Percentiles rank a stretch among this genome's conserved stretches.
Evolutionary conservation across 75 land plant genomes (phyloP).

Genomic region (Adiantum capillusveneris): DNA sequence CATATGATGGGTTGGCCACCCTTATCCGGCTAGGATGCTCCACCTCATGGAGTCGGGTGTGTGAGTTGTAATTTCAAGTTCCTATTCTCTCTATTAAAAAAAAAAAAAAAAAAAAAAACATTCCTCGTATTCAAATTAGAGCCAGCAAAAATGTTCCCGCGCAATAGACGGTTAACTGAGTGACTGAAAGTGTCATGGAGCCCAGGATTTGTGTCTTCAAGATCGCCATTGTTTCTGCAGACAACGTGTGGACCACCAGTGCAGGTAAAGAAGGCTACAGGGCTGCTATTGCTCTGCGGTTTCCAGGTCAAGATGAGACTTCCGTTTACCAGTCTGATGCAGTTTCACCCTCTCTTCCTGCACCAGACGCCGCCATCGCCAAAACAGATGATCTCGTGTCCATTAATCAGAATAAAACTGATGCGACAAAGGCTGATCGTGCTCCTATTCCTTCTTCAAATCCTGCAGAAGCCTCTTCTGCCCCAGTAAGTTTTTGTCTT

Average conservation of each 20-base stretch:
- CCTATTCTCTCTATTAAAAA: too few relatives aligned
- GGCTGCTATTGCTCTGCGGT: conserved; percentile 12
- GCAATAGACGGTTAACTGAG: too few relatives aligned
- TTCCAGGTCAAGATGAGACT: conserved; percentile 11
- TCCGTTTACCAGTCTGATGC: neutral
- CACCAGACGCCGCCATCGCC: neutral
- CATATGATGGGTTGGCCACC: too few relatives aligned
- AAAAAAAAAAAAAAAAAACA: too few relatives aligned
- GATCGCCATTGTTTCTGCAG: conserved; percentile 13
- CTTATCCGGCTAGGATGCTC: too few relatives aligned
- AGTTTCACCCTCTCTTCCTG: conserved; percentile 5
- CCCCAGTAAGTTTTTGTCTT: conserved; percentile 1
- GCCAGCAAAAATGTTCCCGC: too few relatives aligned
- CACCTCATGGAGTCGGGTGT: too few relatives aligned
- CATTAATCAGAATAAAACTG: neutral
- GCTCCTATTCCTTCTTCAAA: neutral
- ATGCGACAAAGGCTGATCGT: conserved; percentile 1
- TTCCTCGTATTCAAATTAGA: too few relatives aligned
- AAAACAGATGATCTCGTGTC: neutral
- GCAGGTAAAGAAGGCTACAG: conserved; percentile 9
- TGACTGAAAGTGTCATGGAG: too few relatives aligned
- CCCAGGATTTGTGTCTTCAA: conserved; percentile 10
- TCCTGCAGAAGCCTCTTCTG: neutral
- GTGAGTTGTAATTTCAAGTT: too few relatives aligned
- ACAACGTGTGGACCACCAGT: conserved; percentile 18